phyloP scores from a whole-genome alignment of 768 basidiomycete genomes.

The Trametes gibbosa region DNA sequence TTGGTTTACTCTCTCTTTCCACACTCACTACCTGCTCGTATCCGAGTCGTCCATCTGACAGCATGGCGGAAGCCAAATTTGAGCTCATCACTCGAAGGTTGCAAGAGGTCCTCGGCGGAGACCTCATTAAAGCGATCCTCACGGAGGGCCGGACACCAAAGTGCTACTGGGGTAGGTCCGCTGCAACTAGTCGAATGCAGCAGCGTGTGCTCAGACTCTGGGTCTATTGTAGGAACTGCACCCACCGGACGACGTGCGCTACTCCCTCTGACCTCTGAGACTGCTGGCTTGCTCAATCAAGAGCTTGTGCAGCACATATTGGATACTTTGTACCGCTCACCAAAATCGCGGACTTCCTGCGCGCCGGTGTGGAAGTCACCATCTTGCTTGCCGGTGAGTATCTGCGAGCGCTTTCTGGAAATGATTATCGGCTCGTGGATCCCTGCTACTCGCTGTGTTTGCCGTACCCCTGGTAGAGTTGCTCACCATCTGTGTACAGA shows the following conservation, averaged over 20 bases:
- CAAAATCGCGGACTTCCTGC: constrained; percentile 95
- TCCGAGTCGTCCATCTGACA: background rate
- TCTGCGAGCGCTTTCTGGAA: background rate
- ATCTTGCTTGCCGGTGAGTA: constrained; percentile 21
- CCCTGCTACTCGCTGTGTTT: too few relatives aligned
- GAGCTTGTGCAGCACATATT: constrained; percentile 70
- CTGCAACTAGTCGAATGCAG: background rate
- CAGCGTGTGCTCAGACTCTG: background rate
- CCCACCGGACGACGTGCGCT: constrained; percentile 90
- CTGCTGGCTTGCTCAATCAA: constrained; percentile 5
- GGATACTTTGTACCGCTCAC: constrained; percentile 94
- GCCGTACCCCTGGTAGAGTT: background rate
- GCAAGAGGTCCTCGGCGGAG: constrained; percentile 85
- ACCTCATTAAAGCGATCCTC: constrained; percentile 77
- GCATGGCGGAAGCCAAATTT: constrained; percentile 47
- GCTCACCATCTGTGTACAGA: constrained; percentile 42
- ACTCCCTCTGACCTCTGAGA: background rate
- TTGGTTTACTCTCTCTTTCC: background rate
- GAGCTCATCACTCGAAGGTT: constrained; percentile 83
- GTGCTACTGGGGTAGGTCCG: constrained; percentile 87
- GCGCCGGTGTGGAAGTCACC: constrained; percentile 84
- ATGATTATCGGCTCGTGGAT: background rate
- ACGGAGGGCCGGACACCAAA: constrained; percentile 73
- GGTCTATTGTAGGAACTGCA: constrained; percentile 66
- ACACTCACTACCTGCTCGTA: background rate